A percentile compares a stretch with the other conserved stretches of the same genome.
These are phyloP conservation scores for Achaetomiella virescens DNA, from an alignment of 495 filamentous ascomycete genomes.

Conservation along the genomic window DNA sequence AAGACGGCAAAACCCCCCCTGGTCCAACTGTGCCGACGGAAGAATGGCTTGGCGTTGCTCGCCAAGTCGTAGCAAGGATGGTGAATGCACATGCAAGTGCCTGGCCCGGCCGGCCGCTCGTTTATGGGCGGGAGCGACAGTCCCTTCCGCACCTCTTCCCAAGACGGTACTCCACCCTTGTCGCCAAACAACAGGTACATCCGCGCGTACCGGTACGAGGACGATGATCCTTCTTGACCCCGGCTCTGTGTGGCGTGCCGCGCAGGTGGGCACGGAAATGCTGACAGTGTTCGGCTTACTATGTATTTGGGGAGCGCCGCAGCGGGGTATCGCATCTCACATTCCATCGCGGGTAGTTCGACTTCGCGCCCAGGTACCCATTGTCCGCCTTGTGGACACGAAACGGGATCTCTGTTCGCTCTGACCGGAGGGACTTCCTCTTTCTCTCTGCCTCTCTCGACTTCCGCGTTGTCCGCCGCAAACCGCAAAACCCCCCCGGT, in stretches of 20 bases:
- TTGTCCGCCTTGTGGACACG: background rate
- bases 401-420: background rate
- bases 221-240: conserved; percentile 5
- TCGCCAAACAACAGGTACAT: background rate
- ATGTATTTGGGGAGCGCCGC: background rate
- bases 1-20: background rate
- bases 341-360: background rate
- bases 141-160: conserved; percentile 17
- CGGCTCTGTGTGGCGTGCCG: conserved; percentile 15
- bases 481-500: background rate
- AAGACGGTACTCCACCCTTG: conserved; percentile 14
- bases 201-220: conserved; percentile 20
- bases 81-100: conserved; percentile 22
- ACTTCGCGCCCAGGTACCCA: background rate
- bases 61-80: background rate
- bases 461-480: conserved; percentile 8
- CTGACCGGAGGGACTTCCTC: conserved; percentile 1
- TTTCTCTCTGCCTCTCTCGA: background rate
- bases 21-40: conserved; percentile 7
- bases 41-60: conserved; percentile 4
- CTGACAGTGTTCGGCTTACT: background rate
- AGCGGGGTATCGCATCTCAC: background rate
- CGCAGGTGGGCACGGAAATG: background rate
- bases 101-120: conserved; percentile 23
- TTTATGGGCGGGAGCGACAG: conserved; percentile 21